phyloP scores from a whole-genome alignment of 2,329 filamentous ascomycete species.

The Juglanconis juglandina region DNA sequence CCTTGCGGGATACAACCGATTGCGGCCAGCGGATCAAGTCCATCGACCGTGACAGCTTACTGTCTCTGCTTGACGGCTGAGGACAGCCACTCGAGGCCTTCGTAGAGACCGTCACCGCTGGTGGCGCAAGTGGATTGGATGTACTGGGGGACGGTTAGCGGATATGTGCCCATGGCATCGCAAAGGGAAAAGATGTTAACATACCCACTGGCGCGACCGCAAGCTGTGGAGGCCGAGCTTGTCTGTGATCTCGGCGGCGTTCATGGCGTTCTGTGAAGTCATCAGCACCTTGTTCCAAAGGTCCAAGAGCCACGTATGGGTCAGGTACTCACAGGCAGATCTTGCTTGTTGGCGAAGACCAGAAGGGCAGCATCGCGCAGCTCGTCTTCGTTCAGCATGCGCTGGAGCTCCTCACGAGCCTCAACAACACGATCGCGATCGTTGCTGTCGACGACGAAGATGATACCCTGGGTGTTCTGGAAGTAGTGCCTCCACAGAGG shows the following conservation, averaged over 20 bases:
- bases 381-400: conserved; percentile 98
- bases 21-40: conserved; percentile 40
- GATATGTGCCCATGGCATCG: not conserved
- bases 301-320: conserved; percentile 8
- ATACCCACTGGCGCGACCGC: conserved; percentile 98
- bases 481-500: conserved; percentile 99
- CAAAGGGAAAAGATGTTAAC: conserved; percentile 34
- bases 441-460: conserved; percentile 99
- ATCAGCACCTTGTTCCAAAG: conserved; percentile 24
- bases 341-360: conserved; percentile 99
- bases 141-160: conserved; percentile 58
- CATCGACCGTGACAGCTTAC: conserved; percentile 43
- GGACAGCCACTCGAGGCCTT: conserved; percentile 93
- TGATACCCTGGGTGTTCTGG: conserved; percentile 99
- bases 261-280: conserved; percentile 85
- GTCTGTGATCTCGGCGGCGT: conserved; percentile 98
- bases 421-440: conserved; percentile 98
- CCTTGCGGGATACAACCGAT: conserved; percentile 58
- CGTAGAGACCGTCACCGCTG: conserved; percentile 98
- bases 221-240: conserved; percentile 99
- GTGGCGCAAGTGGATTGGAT: conserved; percentile 99
- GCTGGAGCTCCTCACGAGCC: conserved; percentile 91
- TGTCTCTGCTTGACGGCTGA: conserved; percentile 73
- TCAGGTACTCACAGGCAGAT: conserved; percentile 74
- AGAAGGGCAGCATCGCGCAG: conserved; percentile 94